Percentiles rank a stretch among this genome's conserved stretches.
Conservation (phyloP, 768 basidiomycete species). For the Xanthoconium purpureum region DNA sequence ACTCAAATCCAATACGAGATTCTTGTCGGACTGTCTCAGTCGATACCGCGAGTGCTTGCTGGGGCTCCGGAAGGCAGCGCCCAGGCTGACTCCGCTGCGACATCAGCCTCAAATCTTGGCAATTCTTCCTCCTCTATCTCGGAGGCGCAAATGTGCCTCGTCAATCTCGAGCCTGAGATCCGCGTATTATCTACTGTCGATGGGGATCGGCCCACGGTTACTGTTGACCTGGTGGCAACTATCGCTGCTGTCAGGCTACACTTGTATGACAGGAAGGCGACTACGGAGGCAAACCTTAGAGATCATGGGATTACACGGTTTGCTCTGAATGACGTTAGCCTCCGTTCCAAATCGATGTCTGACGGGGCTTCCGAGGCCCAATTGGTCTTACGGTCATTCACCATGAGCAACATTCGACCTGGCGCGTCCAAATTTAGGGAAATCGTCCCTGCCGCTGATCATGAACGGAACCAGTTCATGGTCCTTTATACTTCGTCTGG, state of each 20-base stretch:
- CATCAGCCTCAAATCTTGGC: constrained; percentile 12
- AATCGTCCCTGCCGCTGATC: constrained; percentile 89
- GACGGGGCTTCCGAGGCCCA: constrained; percentile 87
- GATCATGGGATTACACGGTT: constrained; percentile 84
- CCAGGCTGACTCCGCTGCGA: constrained; percentile 26
- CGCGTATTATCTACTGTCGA: constrained; percentile 28
- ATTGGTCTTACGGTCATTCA: constrained; percentile 84
- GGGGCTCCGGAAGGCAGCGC: constrained; percentile 42
- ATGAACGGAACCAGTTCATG: constrained; percentile 91
- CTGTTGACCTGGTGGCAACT: constrained; percentile 69
- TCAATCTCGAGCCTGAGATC: constrained; percentile 55
- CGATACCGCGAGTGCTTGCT: constrained; percentile 66
- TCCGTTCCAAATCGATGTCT: constrained; percentile 78
- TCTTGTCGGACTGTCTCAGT: constrained; percentile 60
- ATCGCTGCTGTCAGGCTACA: constrained; percentile 77
- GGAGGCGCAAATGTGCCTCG: constrained; percentile 2
- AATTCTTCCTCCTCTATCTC: neutral
- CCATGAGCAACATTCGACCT: constrained; percentile 83
- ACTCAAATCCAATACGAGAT: constrained; percentile 82
- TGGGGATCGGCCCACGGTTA: constrained; percentile 49
- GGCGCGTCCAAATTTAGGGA: constrained; percentile 86
- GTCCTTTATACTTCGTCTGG: constrained; percentile 80
- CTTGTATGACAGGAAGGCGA: constrained; percentile 72
- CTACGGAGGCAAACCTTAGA: constrained; percentile 53
- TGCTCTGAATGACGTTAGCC: constrained; percentile 71